phyloP scores from a whole-genome alignment of 2,329 filamentous ascomycete species.

The Penicillium sp. region DNA sequence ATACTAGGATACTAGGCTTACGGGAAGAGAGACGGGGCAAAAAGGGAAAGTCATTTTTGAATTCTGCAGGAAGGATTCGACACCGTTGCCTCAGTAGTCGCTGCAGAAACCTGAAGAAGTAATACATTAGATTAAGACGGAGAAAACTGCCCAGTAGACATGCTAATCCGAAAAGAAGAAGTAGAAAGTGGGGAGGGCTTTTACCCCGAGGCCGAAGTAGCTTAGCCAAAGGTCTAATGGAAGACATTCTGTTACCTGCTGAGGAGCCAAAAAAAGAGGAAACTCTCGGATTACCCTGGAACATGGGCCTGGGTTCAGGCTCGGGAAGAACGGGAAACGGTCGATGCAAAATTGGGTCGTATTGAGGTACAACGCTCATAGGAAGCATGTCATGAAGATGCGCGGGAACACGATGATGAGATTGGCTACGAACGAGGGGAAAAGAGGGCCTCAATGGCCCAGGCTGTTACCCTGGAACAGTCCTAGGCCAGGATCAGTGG shows the following conservation, averaged over 20 bases:
- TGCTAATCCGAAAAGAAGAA: too few relatives aligned
- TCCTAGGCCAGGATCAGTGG: neutral
- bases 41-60: neutral
- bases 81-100: constrained; percentile 12
- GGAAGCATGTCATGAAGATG: constrained; percentile 1
- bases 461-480: constrained; percentile 8
- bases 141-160: too few relatives aligned
- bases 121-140: too few relatives aligned
- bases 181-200: too few relatives aligned
- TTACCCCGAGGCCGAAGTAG: neutral
- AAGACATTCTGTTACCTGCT: neutral
- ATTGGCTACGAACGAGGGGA: constrained; percentile 1
- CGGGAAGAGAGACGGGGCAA: neutral
- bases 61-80: constrained; percentile 15
- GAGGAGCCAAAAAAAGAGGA: constrained; percentile 1
- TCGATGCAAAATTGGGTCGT: constrained; percentile 8
- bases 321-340: neutral
- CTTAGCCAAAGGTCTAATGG: neutral
- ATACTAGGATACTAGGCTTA: neutral
- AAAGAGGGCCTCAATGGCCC: neutral
- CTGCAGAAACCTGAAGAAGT: constrained; percentile 20
- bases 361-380: constrained; percentile 9
- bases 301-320: constrained; percentile 6
- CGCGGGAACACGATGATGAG: constrained; percentile 1
- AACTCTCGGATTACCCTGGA: constrained; percentile 1